Percentiles rank a stretch among this genome's conserved stretches.
Conservation (phyloP, 2,329 filamentous ascomycete species). For the Paraphoma sp. region DNA sequence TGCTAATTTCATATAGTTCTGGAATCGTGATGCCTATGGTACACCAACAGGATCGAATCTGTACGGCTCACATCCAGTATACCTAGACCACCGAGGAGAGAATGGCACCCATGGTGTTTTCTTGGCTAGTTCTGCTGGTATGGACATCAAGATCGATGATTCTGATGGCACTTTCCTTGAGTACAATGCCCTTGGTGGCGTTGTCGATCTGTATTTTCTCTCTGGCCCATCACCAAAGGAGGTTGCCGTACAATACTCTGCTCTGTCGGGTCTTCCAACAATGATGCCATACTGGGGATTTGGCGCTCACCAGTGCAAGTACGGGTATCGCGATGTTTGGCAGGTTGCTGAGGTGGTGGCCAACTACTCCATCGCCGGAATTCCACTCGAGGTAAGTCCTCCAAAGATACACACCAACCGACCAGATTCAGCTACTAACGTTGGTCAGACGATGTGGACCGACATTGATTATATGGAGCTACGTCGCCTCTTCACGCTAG, state of each 20-base stretch:
- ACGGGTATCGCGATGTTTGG: slow-evolving; percentile 63
- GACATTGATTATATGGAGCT: slow-evolving; percentile 74
- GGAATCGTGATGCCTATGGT: slow-evolving; percentile 71
- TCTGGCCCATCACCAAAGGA: slow-evolving; percentile 56
- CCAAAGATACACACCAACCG: background rate
- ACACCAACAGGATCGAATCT: slow-evolving; percentile 69
- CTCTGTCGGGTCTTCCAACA: slow-evolving; percentile 53
- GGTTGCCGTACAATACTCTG: slow-evolving; percentile 57
- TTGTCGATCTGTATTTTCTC: slow-evolving; percentile 71
- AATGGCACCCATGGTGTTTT: slow-evolving; percentile 47
- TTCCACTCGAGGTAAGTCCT: slow-evolving; percentile 55
- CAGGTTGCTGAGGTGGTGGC: slow-evolving; percentile 70
- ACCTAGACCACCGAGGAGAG: slow-evolving; percentile 71
- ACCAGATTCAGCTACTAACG: background rate
- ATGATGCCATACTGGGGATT: slow-evolving; percentile 62
- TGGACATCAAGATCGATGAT: slow-evolving; percentile 78
- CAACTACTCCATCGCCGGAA: slow-evolving; percentile 69
- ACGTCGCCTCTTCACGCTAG: slow-evolving; percentile 68
- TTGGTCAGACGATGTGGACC: slow-evolving; percentile 73
- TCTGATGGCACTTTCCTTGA: slow-evolving; percentile 73
- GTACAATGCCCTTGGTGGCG: slow-evolving; percentile 80
- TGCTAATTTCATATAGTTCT: slow-evolving; percentile 57
- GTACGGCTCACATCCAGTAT: slow-evolving; percentile 78
- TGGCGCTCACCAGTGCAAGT: slow-evolving; percentile 59
- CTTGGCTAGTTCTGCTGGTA: slow-evolving; percentile 50